Evolutionary conservation across 352 stramenopile species (phyloP), one percentile per base, ranked within the genome.

Genomic region (Globisporangium uncinulatum): DNA sequence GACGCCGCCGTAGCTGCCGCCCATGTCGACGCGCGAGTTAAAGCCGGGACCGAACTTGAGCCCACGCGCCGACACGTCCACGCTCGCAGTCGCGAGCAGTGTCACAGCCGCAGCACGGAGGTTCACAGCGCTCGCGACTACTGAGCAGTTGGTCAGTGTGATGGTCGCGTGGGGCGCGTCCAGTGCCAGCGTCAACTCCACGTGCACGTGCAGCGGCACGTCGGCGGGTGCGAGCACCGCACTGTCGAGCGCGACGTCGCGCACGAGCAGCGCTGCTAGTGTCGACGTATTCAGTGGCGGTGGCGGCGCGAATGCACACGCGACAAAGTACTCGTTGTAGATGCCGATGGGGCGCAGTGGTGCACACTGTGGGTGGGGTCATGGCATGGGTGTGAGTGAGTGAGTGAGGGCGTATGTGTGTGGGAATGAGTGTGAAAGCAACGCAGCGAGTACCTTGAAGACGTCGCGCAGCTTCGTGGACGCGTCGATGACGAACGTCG

Each of bases 321-420:
- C 58, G 10, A 90, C 76, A 59, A 86, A 94, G 57, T 87, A 91
- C 54, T 94, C 84, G 58, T 94, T 92, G 66, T 86, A 94, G 39
- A 67, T 80, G 15, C 84, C 84, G 31, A 94, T 91, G 1, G 79
- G 73, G 47, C 76, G 74, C 19, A 82, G 56, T 1, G 61, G 54
- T 0, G 79, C 90, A 55, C 83, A 94, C 78, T 92, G 20, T 32
- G 24, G 24, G 24, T 29, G 24, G 24, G 24, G 24, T 29, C 24
- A 29, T 29, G 24, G 4, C 24, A 29, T 24, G 13, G 24, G 34
- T 17, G 46, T 15, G 47, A 37, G 47, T 10, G 13, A 2, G 37
- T 29, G 4, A 14, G 6, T 2, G 19, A 15, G 20, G 9, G 55
- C 9, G 7, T 0, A 20, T 10, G 24, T 1, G 48, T 34, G 42